These are phyloP conservation scores for Mycena polygramma DNA, from an alignment of 768 basidiomycete species.

Conservation along the genomic window DNA sequence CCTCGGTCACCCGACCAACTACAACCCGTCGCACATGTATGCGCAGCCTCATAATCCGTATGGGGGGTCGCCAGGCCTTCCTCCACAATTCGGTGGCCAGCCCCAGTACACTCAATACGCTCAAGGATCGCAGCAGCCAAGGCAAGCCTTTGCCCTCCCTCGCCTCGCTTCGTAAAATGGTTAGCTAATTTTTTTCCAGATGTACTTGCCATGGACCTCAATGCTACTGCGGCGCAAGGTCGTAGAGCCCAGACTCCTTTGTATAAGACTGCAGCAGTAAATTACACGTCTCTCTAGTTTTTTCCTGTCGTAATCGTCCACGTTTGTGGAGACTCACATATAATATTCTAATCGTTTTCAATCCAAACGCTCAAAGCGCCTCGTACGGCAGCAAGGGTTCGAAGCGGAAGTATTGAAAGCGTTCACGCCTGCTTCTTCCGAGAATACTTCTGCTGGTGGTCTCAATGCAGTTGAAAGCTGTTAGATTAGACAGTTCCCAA, in stretches of 20 bases:
- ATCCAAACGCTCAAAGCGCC: not conserved
- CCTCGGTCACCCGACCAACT: not conserved
- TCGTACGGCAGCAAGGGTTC: conserved; percentile 27
- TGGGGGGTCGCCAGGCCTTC: not conserved
- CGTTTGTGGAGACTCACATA: conserved; percentile 7
- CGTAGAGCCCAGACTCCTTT: not conserved
- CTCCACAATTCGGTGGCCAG: conserved; percentile 1
- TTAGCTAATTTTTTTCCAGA: conserved; percentile 10
- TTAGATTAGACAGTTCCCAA: conserved; percentile 7
- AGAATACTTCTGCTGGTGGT: not conserved
- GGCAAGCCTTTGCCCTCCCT: not conserved
- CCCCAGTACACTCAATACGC: conserved; percentile 9
- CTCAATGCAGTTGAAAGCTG: conserved; percentile 19
- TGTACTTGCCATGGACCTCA: not conserved
- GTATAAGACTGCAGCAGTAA: too few relatives aligned
- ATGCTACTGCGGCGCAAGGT: conserved; percentile 20
- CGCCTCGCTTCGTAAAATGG: too few relatives aligned
- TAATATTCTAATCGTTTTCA: conserved; percentile 14
- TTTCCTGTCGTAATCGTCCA: conserved; percentile 10
- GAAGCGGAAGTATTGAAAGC: conserved; percentile 22
- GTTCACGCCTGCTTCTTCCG: not conserved
- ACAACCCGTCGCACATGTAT: not conserved
- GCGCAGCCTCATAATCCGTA: not conserved
- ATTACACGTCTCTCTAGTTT: conserved; percentile 2
- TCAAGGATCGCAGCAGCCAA: conserved; percentile 20